Evolutionary conservation across 2,329 filamentous ascomycete genomes (phyloP), one percentile per base, ranked within the genome.

Genomic region (Westerdykella sp.): DNA sequence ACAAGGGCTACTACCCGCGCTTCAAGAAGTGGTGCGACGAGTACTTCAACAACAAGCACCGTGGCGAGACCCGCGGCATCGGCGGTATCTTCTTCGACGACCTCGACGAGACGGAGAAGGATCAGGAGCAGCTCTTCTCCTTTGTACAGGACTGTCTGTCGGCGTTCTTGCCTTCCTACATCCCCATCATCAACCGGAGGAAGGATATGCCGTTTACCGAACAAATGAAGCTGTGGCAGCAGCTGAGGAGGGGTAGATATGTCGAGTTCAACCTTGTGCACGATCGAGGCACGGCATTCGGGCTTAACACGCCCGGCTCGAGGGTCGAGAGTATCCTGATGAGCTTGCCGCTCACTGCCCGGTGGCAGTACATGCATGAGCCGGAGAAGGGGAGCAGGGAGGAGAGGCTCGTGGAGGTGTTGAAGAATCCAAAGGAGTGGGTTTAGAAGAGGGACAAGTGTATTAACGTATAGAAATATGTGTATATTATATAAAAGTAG

Each of bases 81-180:
- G 93, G 93, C 41, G 93, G 93, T 42, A 97, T 98, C 68, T 98
- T 98, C 79, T 98, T 98, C 62, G 93, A 98, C 68, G 93, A 98
- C 65, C 76, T 98, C 12, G 93, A 98, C 65, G 85, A 86, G 57
- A 78, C 80, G 1, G 85, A 91, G 57, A 87, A 89, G 48, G 87
- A 93, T 59, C 83, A 87, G 55, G 90, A 97, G 64, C 87, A 89
- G 53, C 79, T 90, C 0, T 97, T 98, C 65, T 81, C 85, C 13
- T 97, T 96, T 56, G 80, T 90, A 42, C 85, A 90, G 62, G 87
- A 90, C 61, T 87, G 86, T 57, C 74, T 96, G 44, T 80, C 82
- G 47, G 84, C 89, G 9, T 98, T 98, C 74, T 67, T 97, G 44
- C 93, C 93, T 1, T 85, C 84, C 0, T 98, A 97, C 62, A 59